These are phyloP conservation scores for Vitis hybrid DNA, from an alignment of 177 flowering plant species.

Conservation along the genomic window DNA sequence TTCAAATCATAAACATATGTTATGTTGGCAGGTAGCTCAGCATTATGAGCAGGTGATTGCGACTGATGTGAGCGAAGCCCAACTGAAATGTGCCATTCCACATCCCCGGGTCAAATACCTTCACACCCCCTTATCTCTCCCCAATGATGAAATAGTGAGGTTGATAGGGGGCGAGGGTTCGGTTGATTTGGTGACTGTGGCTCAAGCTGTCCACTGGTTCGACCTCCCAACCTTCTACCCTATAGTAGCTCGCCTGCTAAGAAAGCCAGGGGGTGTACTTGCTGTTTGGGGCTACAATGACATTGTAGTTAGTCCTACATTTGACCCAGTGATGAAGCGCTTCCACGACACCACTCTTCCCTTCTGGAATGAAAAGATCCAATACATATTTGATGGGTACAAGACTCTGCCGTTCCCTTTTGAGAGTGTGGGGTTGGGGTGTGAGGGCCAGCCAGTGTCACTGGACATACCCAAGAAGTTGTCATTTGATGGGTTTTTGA, in stretches of 20 bases:
- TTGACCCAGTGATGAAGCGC: constrained; percentile 28
- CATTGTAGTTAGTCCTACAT: constrained; percentile 13
- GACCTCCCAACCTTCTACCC: constrained; percentile 50
- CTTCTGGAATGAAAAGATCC: constrained; percentile 24
- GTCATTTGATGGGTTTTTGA: constrained; percentile 37
- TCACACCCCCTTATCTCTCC: constrained; percentile 30
- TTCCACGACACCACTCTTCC: constrained; percentile 27
- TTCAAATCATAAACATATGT: too few relatives aligned
- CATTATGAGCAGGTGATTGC: constrained; percentile 40
- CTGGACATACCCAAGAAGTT: constrained; percentile 30
- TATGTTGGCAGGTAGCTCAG: constrained; percentile 31
- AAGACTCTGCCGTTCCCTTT: constrained; percentile 42
- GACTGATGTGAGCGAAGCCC: constrained; percentile 36
- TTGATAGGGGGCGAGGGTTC: constrained; percentile 30
- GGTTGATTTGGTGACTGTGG: constrained; percentile 46
- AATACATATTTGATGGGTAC: constrained; percentile 23
- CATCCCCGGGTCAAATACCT: constrained; percentile 32
- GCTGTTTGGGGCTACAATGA: constrained; percentile 60
- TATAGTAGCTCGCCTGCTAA: constrained; percentile 30
- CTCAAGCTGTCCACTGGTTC: constrained; percentile 52
- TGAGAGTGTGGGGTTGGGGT: constrained; percentile 41
- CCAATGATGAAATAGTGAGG: constrained; percentile 23
- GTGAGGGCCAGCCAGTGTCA: constrained; percentile 32
- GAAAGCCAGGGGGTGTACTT: constrained; percentile 50
- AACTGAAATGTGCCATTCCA: constrained; percentile 22